Percentiles rank a stretch among this genome's conserved stretches.
Evolutionary conservation across 1,284 basidiomycete species (phyloP).

Genomic region (Takashimella tepidaria): DNA sequence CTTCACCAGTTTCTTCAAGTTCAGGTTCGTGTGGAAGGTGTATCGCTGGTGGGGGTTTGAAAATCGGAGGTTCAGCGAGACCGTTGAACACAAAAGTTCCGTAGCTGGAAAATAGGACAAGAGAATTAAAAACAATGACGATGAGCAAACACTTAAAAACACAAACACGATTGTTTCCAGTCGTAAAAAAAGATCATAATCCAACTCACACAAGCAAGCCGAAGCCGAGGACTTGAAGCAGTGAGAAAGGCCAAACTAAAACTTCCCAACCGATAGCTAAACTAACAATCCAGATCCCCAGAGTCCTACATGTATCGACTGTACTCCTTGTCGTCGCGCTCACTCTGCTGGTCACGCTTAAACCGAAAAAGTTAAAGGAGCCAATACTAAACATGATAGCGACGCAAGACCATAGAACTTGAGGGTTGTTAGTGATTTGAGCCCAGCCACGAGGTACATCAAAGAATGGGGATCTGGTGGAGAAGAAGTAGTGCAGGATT

Average conservation of each 20-base stretch:
- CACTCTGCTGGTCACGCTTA: slow-evolving; percentile 85
- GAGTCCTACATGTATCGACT: slow-evolving; percentile 92
- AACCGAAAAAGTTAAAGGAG: slow-evolving; percentile 93
- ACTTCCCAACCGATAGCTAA: slow-evolving; percentile 88
- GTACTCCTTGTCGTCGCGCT: slow-evolving; percentile 83
- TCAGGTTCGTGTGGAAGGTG: slow-evolving; percentile 38
- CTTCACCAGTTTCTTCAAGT: slow-evolving; percentile 34
- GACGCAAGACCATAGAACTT: slow-evolving; percentile 70
- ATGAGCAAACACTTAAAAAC: too few species aligned
- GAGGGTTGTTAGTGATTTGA: slow-evolving; percentile 75
- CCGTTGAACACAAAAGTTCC: slow-evolving; percentile 59
- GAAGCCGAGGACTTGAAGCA: slow-evolving; percentile 86
- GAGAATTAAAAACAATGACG: too few species aligned
- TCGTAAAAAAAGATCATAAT: too few species aligned
- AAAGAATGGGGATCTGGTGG: slow-evolving; percentile 72
- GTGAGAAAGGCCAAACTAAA: slow-evolving; percentile 72
- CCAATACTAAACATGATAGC: slow-evolving; percentile 78
- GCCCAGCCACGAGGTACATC: slow-evolving; percentile 84
- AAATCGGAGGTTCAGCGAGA: slow-evolving; percentile 64
- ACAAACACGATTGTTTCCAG: too few species aligned
- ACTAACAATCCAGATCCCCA: slow-evolving; percentile 72
- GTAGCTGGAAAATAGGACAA: slow-evolving; percentile 34
- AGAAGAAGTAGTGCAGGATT: slow-evolving; percentile 53
- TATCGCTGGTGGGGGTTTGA: slow-evolving; percentile 27
- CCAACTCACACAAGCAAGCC: slow-evolving; percentile 69